Conservation (phyloP, 1,284 basidiomycete species). For the Neolentinus lepideus region DNA sequence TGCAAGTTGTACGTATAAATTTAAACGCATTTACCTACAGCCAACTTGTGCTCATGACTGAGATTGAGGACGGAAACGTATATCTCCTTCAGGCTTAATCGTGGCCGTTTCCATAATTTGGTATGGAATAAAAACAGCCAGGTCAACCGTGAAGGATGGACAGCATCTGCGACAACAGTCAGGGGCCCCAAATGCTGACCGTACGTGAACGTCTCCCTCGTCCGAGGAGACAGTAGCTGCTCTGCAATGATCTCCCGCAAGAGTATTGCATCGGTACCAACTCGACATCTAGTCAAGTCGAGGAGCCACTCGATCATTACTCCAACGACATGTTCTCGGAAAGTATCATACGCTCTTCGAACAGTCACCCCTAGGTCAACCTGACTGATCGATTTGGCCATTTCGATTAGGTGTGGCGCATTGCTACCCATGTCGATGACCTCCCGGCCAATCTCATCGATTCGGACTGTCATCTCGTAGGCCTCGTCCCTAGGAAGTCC, state of each 20-base stretch:
- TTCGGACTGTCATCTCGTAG: conserved; percentile 51
- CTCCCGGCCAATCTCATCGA: conserved; percentile 84
- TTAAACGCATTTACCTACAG: conserved; percentile 48
- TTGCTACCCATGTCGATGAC: conserved; percentile 75
- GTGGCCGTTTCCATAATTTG: conserved; percentile 78
- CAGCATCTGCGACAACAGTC: conserved; percentile 47
- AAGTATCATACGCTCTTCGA: conserved; percentile 83
- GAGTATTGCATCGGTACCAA: conserved; percentile 60
- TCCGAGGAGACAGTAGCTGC: conserved; percentile 61
- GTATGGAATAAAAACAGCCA: conserved; percentile 76
- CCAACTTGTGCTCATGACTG: conserved; percentile 69
- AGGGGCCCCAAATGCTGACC: conserved; percentile 16
- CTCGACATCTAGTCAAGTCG: conserved; percentile 69
- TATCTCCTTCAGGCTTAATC: conserved; percentile 75
- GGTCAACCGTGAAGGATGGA: conserved; percentile 58
- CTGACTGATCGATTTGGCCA: conserved; percentile 75
- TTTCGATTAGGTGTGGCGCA: conserved; percentile 65
- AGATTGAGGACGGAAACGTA: conserved; percentile 75
- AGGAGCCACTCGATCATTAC: conserved; percentile 83
- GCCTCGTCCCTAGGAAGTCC: conserved; percentile 59
- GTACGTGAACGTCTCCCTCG: neutral
- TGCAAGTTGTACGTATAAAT: conserved; percentile 3
- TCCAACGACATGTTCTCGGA: conserved; percentile 81
- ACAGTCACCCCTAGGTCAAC: conserved; percentile 93
- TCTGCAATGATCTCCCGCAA: conserved; percentile 68